Evolutionary conservation across 2,329 filamentous ascomycete species (phyloP), one percentile per base, ranked within the genome.

Genomic region (Ceratocystis papillata): DNA sequence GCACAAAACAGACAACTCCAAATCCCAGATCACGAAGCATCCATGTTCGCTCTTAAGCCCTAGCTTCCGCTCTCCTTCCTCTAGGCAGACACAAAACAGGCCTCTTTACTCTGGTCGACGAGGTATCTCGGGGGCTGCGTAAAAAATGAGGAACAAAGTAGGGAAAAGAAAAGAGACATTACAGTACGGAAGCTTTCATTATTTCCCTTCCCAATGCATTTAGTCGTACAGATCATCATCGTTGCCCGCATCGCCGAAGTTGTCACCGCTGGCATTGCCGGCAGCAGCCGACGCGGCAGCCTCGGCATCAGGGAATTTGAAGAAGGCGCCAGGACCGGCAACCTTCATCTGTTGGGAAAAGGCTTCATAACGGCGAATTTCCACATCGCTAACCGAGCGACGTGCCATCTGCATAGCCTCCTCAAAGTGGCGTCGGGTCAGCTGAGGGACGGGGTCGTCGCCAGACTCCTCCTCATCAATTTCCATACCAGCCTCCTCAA

Each of bases 311-410:
- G 89, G 93, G 86, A 99, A 99, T 78, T 95, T 92, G 89, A 99
- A 99, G 84, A 94, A 96, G 72, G 90, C 91, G 73, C 92, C 93
- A 48, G 92, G 92, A 63, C 91, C 92, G 68, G 90, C 87, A 76
- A 96, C 96, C 89, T 99, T 99, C 91, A 99, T 95, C 76, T 93
- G 93, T 80, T 97, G 93, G 50, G 93, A 89, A 73, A 99, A 99
- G 3, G 94, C 93, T 82, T 99, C 94, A 79, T 99, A 99, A 69
- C 93, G 88, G 74, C 94, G 89, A 73, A 99, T 96, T 82, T 99
- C 94, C 25, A 97, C 93, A 71, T 99, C 94, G 67, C 85, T 92
- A 71, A 99, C 94, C 33, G 94, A 97, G 75, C 89, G 86, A 77
- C 94, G 88, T 70, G 94, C 94, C 77, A 88, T 87, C 77, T 89